Evolutionary conservation across 352 stramenopile species (phyloP).

Genomic region (Globisporangium barbulae): DNA sequence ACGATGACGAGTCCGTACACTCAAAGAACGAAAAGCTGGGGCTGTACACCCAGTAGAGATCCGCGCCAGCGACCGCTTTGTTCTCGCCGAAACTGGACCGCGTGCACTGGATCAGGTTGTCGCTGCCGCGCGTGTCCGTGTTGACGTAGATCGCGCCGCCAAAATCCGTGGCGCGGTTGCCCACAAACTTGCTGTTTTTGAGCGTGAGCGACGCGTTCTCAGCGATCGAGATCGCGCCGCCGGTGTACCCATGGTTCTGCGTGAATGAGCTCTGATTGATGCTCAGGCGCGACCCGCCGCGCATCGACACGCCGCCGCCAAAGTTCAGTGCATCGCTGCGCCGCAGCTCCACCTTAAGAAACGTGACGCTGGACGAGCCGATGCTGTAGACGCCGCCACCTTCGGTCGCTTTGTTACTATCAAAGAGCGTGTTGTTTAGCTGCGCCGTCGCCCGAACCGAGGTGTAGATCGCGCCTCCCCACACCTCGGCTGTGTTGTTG

Average conservation of each 20-base stretch:
- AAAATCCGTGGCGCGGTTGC: slow-evolving; percentile 47
- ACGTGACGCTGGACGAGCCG: slow-evolving; percentile 28
- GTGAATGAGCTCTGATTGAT: slow-evolving; percentile 19
- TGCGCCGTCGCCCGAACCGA: slow-evolving; percentile 39
- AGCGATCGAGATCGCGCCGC: slow-evolving; percentile 40
- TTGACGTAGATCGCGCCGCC: slow-evolving; percentile 55
- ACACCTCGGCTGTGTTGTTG: slow-evolving; percentile 34
- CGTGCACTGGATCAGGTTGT: slow-evolving; percentile 14
- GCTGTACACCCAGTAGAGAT: slow-evolving; percentile 67
- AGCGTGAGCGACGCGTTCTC: slow-evolving; percentile 34
- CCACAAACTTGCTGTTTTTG: slow-evolving; percentile 21
- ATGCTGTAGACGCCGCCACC: slow-evolving; percentile 47
- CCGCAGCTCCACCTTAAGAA: slow-evolving; percentile 13
- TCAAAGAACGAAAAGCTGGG: slow-evolving; percentile 31
- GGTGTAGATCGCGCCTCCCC: slow-evolving; percentile 46
- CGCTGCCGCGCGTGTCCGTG: slow-evolving; percentile 18
- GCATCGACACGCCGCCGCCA: slow-evolving; percentile 38
- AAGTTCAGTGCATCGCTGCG: slow-evolving; percentile 39
- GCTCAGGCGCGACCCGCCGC: slow-evolving; percentile 24
- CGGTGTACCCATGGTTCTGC: slow-evolving; percentile 42
- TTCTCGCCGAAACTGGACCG: slow-evolving; percentile 31
- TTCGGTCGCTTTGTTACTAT: slow-evolving; percentile 37
- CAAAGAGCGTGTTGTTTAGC: slow-evolving; percentile 27
- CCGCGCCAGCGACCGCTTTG: slow-evolving; percentile 28
- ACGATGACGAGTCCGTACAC: slow-evolving; percentile 30